These are phyloP conservation scores for Emmonsia crescens DNA, from an alignment of 2,329 filamentous ascomycete species.

Conservation along the genomic window DNA sequence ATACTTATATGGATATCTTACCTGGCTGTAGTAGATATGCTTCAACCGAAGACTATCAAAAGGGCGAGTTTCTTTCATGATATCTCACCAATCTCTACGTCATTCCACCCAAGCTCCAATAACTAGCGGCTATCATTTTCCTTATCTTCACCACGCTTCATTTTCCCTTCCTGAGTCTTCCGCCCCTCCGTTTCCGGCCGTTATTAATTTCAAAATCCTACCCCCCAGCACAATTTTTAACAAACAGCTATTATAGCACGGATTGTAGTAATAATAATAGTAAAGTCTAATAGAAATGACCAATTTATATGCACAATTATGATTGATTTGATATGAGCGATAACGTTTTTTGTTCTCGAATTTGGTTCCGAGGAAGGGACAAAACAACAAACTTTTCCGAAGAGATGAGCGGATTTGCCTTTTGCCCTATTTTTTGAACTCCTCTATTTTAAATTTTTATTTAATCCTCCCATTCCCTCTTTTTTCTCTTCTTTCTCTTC, in stretches of 20 bases:
- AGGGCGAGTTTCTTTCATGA: background rate
- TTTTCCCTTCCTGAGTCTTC: background rate
- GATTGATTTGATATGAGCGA: background rate
- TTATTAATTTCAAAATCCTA: too few species aligned
- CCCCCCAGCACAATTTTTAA: too few species aligned
- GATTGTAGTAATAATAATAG: background rate
- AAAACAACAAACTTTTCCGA: background rate
- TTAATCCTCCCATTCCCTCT: constrained; percentile 10
- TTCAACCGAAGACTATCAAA: background rate
- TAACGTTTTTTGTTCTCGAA: background rate
- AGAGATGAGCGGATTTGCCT: background rate
- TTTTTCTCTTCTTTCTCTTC: constrained; percentile 10
- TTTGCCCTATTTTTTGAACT: background rate
- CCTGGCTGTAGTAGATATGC: too few species aligned
- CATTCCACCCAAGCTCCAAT: constrained; percentile 2
- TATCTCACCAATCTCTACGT: background rate
- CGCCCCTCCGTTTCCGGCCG: constrained; percentile 2
- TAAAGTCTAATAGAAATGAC: constrained; percentile 2
- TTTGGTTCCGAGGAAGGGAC: background rate
- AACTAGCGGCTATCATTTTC: background rate
- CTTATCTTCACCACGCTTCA: background rate
- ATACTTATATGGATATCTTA: too few species aligned
- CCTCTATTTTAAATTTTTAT: background rate
- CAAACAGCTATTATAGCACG: background rate
- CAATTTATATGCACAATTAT: background rate